A percentile compares a stretch with the other conserved stretches of the same genome.
These are phyloP conservation scores for Rhododendron kiyosumense DNA, from an alignment of 148 eudicot genomes.

Conservation along the genomic window DNA sequence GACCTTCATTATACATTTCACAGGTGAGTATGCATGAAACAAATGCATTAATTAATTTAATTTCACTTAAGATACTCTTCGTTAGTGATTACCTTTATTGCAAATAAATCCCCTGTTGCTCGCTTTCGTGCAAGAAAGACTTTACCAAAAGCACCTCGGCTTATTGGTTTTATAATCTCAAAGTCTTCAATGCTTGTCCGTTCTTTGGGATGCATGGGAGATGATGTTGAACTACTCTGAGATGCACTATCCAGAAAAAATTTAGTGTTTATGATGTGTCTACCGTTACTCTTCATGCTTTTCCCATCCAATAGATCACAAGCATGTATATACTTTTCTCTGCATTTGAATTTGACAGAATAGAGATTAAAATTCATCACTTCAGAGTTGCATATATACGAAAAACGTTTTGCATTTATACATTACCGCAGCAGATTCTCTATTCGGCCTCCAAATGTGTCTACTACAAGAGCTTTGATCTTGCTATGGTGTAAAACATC, in stretches of 20 bases:
- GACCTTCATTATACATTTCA: neutral
- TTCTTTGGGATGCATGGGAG: constrained; percentile 56
- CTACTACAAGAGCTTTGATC: constrained; percentile 49
- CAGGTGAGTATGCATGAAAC: constrained; percentile 7
- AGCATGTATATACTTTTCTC: constrained; percentile 50
- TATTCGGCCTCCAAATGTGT: constrained; percentile 57
- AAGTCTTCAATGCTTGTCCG: constrained; percentile 67
- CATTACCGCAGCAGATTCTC: constrained; percentile 50
- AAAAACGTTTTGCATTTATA: neutral
- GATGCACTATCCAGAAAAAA: constrained; percentile 43
- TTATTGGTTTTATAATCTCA: constrained; percentile 71
- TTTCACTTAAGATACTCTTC: neutral
- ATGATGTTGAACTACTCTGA: constrained; percentile 45
- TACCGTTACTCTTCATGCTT: constrained; percentile 17
- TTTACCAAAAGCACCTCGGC: constrained; percentile 69
- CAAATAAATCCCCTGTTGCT: constrained; percentile 70
- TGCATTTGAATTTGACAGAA: constrained; percentile 23
- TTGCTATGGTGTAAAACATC: constrained; percentile 44
- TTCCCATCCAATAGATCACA: constrained; percentile 37
- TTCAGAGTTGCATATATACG: constrained; percentile 5
- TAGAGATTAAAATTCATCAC: constrained; percentile 6
- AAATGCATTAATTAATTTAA: neutral
- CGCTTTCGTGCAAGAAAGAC: constrained; percentile 70
- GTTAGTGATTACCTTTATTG: constrained; percentile 46
- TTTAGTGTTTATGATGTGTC: constrained; percentile 21